phyloP scores from a whole-genome alignment of 805 yeast genomes.

The Lipomyces lipofer region DNA sequence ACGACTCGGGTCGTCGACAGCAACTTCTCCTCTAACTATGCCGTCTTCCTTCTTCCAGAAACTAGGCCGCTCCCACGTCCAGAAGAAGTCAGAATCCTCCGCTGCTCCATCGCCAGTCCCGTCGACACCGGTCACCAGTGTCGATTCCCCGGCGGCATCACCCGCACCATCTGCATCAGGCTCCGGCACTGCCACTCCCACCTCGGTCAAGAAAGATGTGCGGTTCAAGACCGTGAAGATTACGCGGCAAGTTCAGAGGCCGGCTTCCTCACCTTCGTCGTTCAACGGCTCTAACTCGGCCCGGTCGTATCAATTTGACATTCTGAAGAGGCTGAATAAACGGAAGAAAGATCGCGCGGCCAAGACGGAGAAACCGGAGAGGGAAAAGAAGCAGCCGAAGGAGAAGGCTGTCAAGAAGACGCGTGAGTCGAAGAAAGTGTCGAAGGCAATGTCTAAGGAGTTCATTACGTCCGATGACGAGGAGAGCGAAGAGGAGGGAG shows the following conservation, averaged over 20 bases:
- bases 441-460: slow-evolving; percentile 12
- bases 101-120: slow-evolving; percentile 1
- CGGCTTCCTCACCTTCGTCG: slow-evolving; percentile 5
- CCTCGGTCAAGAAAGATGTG: slow-evolving; percentile 11
- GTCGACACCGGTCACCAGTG: neutral
- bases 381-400: slow-evolving; percentile 4
- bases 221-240: slow-evolving; percentile 20
- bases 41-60: slow-evolving; percentile 14
- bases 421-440: slow-evolving; percentile 2
- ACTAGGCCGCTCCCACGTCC: neutral
- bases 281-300: neutral
- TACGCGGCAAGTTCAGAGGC: slow-evolving; percentile 17
- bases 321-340: slow-evolving; percentile 20
- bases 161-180: neutral
- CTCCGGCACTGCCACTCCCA: neutral
- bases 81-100: neutral
- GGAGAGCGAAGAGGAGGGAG: slow-evolving; percentile 45
- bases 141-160: neutral
- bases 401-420: slow-evolving; percentile 3
- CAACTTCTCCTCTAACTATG: no score
- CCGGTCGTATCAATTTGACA: slow-evolving; percentile 14
- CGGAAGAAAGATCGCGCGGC: slow-evolving; percentile 16
- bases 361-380: slow-evolving; percentile 8
- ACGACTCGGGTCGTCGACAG: no score
- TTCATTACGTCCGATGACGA: slow-evolving; percentile 25